These are phyloP conservation scores for Malassezia nana DNA, from an alignment of 1,284 basidiomycete genomes.

Conservation along the genomic window DNA sequence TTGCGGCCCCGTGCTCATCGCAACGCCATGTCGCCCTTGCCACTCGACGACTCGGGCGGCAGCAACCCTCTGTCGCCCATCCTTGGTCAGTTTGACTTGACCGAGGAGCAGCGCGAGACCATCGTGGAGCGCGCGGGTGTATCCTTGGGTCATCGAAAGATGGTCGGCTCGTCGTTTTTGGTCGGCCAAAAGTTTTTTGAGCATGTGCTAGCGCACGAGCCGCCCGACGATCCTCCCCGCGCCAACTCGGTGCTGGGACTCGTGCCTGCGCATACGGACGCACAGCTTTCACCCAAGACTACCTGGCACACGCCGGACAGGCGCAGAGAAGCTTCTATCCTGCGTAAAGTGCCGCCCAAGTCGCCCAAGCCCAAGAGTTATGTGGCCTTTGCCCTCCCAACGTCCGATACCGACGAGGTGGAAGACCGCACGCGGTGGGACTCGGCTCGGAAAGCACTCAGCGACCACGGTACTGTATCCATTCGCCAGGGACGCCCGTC, in stretches of 20 bases:
- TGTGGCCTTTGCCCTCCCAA: not conserved
- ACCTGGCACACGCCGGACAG: too few relatives aligned
- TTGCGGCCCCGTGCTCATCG: not conserved
- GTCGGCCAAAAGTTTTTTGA: slow-evolving; percentile 35
- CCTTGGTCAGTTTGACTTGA: not conserved
- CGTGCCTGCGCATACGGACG: not conserved
- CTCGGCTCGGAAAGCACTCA: not conserved
- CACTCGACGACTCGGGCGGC: not conserved
- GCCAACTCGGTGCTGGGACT: not conserved
- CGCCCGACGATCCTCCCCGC: not conserved
- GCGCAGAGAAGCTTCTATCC: too few relatives aligned
- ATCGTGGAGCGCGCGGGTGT: not conserved
- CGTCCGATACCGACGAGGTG: not conserved
- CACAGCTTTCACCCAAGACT: too few relatives aligned
- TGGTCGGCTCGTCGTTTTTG: slow-evolving; percentile 40
- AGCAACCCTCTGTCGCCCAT: not conserved
- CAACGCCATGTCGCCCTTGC: not conserved
- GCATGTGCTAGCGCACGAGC: slow-evolving; percentile 2
- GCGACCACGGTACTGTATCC: not conserved
- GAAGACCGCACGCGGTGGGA: slow-evolving; percentile 7
- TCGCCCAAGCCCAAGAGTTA: not conserved
- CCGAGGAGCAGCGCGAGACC: not conserved
- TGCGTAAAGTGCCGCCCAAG: not conserved
- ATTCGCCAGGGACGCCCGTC: not conserved
- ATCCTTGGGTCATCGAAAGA: slow-evolving; percentile 6